Conservation (phyloP, 2,329 filamentous ascomycete genomes). For the Cercospora sp. region DNA sequence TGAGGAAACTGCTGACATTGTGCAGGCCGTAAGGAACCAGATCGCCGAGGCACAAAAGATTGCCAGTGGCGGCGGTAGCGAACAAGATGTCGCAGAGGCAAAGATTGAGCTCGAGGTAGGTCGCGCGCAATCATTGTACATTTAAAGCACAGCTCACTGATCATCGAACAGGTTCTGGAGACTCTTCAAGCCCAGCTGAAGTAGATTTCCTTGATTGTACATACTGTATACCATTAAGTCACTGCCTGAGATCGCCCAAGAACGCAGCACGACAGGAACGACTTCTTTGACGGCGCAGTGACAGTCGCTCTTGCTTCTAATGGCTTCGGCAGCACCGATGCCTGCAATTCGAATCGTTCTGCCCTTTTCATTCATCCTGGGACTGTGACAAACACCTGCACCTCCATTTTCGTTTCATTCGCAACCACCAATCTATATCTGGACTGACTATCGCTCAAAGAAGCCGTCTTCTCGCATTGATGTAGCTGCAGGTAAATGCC, state of each 20-base stretch:
- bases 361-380: neutral
- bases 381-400: neutral
- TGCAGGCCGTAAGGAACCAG: conserved; percentile 77
- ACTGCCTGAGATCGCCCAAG: conserved; percentile 1
- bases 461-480: neutral
- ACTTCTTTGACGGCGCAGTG: neutral
- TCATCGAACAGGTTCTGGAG: conserved; percentile 67
- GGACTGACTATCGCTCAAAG: neutral
- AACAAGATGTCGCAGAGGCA: conserved; percentile 96
- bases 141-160: neutral
- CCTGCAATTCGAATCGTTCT: neutral
- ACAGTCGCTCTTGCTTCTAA: neutral
- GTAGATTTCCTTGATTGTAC: conserved; percentile 53
- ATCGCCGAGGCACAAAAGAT: conserved; percentile 96
- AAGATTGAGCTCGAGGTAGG: conserved; percentile 94
- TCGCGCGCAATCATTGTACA: conserved; percentile 34
- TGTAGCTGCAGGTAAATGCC: conserved; percentile 10
- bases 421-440: neutral
- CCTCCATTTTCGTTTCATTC: neutral
- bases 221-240: conserved; percentile 32
- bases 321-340: neutral
- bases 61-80: conserved; percentile 82
- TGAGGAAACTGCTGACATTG: conserved; percentile 2
- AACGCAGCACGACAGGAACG: conserved; percentile 1
- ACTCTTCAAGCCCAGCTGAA: conserved; percentile 78